These are phyloP conservation scores for Arabis hirsuta DNA, from an alignment of 345 rosid genomes.

Conservation along the genomic window DNA sequence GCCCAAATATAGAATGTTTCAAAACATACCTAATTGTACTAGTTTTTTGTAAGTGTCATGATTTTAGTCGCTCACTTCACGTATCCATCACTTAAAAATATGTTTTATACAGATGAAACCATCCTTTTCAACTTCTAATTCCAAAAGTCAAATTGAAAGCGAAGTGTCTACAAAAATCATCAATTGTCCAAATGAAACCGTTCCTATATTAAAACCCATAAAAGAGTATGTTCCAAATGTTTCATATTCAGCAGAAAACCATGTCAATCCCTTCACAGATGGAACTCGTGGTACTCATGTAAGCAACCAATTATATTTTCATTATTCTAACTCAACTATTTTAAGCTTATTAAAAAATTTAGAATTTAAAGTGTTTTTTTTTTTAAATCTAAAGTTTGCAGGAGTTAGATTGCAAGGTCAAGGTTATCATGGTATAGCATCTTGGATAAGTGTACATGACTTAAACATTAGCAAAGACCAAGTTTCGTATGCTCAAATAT, in stretches of 20 bases:
- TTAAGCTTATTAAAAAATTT: neutral
- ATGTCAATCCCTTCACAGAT: neutral
- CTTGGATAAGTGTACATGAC: neutral
- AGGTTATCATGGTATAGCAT: neutral
- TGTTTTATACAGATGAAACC: neutral
- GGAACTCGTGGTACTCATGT: neutral
- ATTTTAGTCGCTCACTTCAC: neutral
- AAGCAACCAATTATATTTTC: neutral
- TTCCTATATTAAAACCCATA: neutral
- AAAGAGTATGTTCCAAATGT: neutral
- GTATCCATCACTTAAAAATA: neutral
- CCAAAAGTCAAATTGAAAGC: neutral
- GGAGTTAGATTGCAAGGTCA: neutral
- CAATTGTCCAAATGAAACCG: neutral
- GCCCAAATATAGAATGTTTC: no score
- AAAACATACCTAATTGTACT: neutral
- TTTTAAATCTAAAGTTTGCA: neutral
- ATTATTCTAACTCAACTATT: neutral
- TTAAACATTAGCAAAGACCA: neutral
- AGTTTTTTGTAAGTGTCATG: neutral
- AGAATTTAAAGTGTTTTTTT: no score
- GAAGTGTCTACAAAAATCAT: neutral
- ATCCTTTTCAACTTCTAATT: neutral
- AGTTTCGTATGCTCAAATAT: neutral
- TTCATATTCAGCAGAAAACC: neutral